phyloP scores from a whole-genome alignment of 768 basidiomycete species.

The Boletus tomentosulus region DNA sequence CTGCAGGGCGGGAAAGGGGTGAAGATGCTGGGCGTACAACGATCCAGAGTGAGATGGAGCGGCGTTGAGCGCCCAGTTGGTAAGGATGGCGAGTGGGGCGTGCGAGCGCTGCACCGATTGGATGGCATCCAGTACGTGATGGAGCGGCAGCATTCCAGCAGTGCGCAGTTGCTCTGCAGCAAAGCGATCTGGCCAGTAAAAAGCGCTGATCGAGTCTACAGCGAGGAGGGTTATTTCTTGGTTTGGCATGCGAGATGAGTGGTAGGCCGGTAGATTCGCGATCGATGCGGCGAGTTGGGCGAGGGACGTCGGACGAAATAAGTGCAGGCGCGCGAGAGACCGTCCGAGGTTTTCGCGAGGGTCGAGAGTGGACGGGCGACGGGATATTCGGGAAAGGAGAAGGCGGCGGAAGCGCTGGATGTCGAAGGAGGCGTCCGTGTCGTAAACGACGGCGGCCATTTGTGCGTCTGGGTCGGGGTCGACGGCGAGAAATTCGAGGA shows the following conservation, averaged over 20 bases:
- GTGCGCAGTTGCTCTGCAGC: slow-evolving; percentile 49
- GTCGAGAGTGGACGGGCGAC: slow-evolving; percentile 17
- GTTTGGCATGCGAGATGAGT: slow-evolving; percentile 43
- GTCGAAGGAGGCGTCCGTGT: slow-evolving; percentile 67
- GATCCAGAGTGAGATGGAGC: slow-evolving; percentile 17
- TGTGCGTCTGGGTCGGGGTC: slow-evolving; percentile 44
- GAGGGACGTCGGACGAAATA: slow-evolving; percentile 68
- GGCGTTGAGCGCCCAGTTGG: slow-evolving; percentile 56
- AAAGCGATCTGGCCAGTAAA: slow-evolving; percentile 76
- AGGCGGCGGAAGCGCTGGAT: slow-evolving; percentile 50
- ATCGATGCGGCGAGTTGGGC: slow-evolving; percentile 68
- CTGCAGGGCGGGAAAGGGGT: slow-evolving; percentile 37
- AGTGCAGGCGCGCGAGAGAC: slow-evolving; percentile 53
- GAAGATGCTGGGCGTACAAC: slow-evolving; percentile 51
- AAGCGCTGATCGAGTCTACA: slow-evolving; percentile 73
- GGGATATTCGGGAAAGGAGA: slow-evolving; percentile 44
- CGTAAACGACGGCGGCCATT: slow-evolving; percentile 63
- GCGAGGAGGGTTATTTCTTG: slow-evolving; percentile 62
- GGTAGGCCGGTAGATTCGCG: slow-evolving; percentile 51
- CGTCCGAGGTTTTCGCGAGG: slow-evolving; percentile 30
- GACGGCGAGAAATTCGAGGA: slow-evolving; percentile 57
- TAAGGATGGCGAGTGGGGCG: slow-evolving; percentile 48
- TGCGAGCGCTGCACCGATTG: slow-evolving; percentile 46
- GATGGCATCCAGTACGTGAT: slow-evolving; percentile 47
- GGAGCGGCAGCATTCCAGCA: slow-evolving; percentile 33